Conservation (phyloP, 2,329 filamentous ascomycete genomes). For the Claviceps fusiformis region DNA sequence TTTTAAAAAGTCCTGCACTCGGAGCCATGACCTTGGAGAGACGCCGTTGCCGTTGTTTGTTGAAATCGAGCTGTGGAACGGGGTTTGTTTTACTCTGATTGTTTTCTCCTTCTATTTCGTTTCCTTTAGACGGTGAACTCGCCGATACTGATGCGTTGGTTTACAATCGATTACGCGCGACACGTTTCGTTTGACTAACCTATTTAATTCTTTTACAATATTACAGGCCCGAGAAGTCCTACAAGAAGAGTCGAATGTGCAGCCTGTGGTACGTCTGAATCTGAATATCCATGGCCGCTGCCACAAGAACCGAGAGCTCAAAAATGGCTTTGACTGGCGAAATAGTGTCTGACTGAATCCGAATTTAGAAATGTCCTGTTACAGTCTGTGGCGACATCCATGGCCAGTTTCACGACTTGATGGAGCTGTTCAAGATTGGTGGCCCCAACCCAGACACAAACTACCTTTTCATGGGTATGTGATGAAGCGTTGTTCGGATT, state of each 20-base stretch:
- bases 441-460: constrained; percentile 97
- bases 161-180: neutral
- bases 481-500: neutral
- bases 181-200: constrained; percentile 16
- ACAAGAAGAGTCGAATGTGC: constrained; percentile 95
- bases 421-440: constrained; percentile 99
- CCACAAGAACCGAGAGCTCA: neutral
- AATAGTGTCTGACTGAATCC: constrained; percentile 1
- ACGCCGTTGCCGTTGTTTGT: neutral
- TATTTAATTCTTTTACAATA: neutral
- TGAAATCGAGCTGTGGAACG: neutral
- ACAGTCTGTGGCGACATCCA: constrained; percentile 99
- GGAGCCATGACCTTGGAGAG: neutral
- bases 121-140: neutral
- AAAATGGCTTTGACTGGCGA: neutral
- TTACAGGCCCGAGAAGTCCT: constrained; percentile 81
- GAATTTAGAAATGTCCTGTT: constrained; percentile 78
- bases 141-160: neutral
- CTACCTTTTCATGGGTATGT: constrained; percentile 94
- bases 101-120: neutral
- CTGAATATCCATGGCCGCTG: neutral
- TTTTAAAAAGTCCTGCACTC: neutral
- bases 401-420: constrained; percentile 96
- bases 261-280: constrained; percentile 68
- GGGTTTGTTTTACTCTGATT: neutral